Percentiles rank a stretch among this genome's conserved stretches.
Conservation (phyloP, 805 yeast genomes). For the Jamesozyma piceae region DNA sequence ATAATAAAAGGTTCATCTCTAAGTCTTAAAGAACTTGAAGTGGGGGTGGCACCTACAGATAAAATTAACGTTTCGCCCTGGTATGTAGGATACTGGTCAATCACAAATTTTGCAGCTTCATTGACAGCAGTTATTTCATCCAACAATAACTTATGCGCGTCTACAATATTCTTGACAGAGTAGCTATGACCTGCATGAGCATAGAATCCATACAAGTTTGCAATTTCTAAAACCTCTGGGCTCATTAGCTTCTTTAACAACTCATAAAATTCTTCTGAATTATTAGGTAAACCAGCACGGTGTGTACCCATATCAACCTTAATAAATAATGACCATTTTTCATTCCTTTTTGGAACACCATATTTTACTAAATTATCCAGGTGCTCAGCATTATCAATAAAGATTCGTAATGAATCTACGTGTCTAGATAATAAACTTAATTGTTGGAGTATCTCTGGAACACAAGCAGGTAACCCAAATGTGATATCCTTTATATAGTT, state of each 20-base stretch:
- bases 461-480: slow-evolving; percentile 51
- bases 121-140: slow-evolving; percentile 52
- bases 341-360: slow-evolving; percentile 15
- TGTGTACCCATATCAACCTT: slow-evolving; percentile 65
- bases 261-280: slow-evolving; percentile 30
- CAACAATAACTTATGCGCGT: slow-evolving; percentile 41
- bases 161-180: slow-evolving; percentile 34
- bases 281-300: slow-evolving; percentile 49
- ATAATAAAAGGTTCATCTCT: slow-evolving; percentile 8
- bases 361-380: slow-evolving; percentile 38
- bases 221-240: slow-evolving; percentile 22
- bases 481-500: slow-evolving; percentile 37
- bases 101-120: slow-evolving; percentile 37
- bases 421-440: slow-evolving; percentile 35
- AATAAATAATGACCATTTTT: slow-evolving; percentile 52
- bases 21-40: slow-evolving; percentile 46
- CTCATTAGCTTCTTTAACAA: slow-evolving; percentile 30
- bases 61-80: slow-evolving; percentile 37
- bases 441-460: slow-evolving; percentile 39
- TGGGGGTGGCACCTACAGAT: slow-evolving; percentile 79
- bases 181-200: slow-evolving; percentile 79
- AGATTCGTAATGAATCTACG: slow-evolving; percentile 41
- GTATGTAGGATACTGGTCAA: slow-evolving; percentile 19
- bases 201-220: slow-evolving; percentile 57
- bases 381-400: slow-evolving; percentile 56